Evolutionary conservation across 495 filamentous ascomycete genomes (phyloP).

Genomic region (Apiosordaria backusii): DNA sequence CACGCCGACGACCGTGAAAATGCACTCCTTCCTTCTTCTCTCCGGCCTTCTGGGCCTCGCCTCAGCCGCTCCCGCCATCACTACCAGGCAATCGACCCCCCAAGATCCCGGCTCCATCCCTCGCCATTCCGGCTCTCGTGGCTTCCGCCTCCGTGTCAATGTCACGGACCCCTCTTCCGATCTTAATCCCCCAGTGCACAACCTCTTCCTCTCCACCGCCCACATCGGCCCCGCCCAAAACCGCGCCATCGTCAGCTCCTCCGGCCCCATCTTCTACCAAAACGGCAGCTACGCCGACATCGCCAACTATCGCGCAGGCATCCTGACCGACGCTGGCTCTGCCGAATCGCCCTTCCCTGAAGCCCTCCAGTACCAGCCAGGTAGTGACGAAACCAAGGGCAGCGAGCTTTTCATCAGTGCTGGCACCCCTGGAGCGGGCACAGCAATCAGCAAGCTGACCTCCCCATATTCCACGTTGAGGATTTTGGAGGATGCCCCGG

Average conservation of each 20-base stretch:
- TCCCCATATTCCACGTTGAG: constrained; percentile 4
- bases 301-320: neutral
- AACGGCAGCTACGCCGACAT: constrained; percentile 9
- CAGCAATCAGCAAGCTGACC: neutral
- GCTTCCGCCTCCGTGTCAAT: constrained; percentile 14
- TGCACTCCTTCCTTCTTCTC: neutral
- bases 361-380: neutral
- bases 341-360: neutral
- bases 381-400: neutral
- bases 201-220: neutral
- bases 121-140: neutral
- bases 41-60: neutral
- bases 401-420: neutral
- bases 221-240: constrained; percentile 12
- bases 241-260: constrained; percentile 1
- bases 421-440: neutral
- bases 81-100: neutral
- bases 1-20: neutral
- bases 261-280: constrained; percentile 11
- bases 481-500: neutral
- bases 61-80: neutral
- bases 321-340: constrained; percentile 4
- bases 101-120: constrained; percentile 9
- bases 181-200: constrained; percentile 1
- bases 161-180: constrained; percentile 11